Base-by-base conservation (phyloP, 345 rosid species). In the Sisymbrium altissimum region DNA sequence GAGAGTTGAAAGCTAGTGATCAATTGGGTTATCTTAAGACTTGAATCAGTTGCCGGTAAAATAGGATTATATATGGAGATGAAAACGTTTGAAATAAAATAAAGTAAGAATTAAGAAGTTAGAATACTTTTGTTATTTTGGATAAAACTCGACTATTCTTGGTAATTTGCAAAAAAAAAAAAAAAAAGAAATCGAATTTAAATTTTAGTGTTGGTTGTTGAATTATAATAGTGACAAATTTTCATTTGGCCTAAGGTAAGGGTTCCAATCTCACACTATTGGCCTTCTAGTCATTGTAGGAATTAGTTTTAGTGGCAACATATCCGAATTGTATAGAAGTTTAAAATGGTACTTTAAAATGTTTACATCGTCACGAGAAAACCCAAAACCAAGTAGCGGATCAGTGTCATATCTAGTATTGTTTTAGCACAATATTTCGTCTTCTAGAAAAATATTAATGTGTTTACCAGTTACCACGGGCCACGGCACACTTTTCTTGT, bases 1-100 rank as follows among this genome's bases (percentile, higher is more conserved):
- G 21, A 29, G 29, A 40, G 56, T 59, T 67, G 73, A 60, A 60
- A 75, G 48, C 74, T 52, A 41, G 54, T 52, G 69, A 50, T 39
- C 30, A 49, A 18, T 45, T n/a, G 48, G 63, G 21, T 27, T 52
- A 50, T 25, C 63, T 59, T 23, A 68, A 27, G 40, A 64, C 40
- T 65, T 64, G 45, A 32, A 18, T 43, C 18, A 54, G 30, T 46
- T 65, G 40, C 12, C 23, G 11, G 58, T 62, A 55, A 32, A 43
- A 8, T 56, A 59, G 33, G 30, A 3, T 52, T 54, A 55, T 29
- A 27, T 55, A 32, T 15, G 57, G 13, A 54, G 56, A 33, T 64
- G 40, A 55, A n/a, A 43, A 61, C 41, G 25, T 36, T 54, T 56
- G 62, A 32, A 15, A 15, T 56, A 56, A 56, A 56, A 33, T 55